Evolutionary conservation across 1,284 basidiomycete species (phyloP).

Genomic region (Hypsizygus ulmarius): DNA sequence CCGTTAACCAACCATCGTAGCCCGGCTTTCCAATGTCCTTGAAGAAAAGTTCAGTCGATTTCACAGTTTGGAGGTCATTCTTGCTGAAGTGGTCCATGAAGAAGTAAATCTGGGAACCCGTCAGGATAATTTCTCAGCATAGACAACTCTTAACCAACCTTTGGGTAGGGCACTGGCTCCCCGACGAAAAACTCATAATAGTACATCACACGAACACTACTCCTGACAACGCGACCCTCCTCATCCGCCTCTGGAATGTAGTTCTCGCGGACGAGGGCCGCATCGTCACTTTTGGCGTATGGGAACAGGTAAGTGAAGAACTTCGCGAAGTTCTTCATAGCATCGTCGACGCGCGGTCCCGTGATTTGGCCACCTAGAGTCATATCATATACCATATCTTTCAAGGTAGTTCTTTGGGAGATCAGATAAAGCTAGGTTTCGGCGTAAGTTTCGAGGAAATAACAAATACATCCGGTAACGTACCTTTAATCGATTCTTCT

Average conservation of each 20-base stretch:
- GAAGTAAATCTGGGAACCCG: constrained; percentile 23
- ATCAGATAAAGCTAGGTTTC: constrained; percentile 14
- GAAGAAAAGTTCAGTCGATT: constrained; percentile 17
- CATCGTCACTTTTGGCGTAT: constrained; percentile 11
- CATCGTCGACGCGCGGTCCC: constrained; percentile 14
- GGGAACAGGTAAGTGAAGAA: constrained; percentile 19
- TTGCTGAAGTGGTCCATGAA: constrained; percentile 20
- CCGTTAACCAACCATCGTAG: constrained; percentile 15
- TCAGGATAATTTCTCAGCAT: no score
- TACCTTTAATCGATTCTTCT: constrained; percentile 19
- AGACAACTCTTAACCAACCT: no score
- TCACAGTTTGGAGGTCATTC: constrained; percentile 16
- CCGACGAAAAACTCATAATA: constrained; percentile 6
- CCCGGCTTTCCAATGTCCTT: constrained; percentile 15
- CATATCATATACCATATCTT: constrained; percentile 18
- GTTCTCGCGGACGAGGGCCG: constrained; percentile 7
- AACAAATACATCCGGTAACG: not conserved
- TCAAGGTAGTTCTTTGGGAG: constrained; percentile 13
- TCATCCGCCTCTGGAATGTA: constrained; percentile 9
- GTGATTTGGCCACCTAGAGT: constrained; percentile 17
- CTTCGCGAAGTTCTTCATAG: constrained; percentile 14
- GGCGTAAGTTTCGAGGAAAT: not conserved
- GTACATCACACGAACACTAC: not conserved
- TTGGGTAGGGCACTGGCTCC: constrained; percentile 1
- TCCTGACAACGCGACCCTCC: constrained; percentile 8